Percentiles rank a stretch among this genome's conserved stretches.
Evolutionary conservation across 495 filamentous ascomycete species (phyloP).

Genomic region (Achaetomiella virescens): DNA sequence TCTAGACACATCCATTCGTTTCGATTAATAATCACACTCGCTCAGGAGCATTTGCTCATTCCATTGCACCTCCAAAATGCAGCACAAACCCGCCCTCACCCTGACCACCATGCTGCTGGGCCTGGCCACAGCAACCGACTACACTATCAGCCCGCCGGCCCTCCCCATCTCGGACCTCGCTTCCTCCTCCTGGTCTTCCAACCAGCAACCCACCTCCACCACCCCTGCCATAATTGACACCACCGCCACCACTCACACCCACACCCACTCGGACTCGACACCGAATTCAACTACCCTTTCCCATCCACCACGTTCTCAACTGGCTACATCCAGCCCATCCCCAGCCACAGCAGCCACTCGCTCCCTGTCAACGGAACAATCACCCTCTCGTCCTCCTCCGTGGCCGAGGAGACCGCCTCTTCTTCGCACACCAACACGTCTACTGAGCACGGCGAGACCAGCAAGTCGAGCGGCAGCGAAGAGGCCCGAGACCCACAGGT

Average conservation of each 20-base stretch:
- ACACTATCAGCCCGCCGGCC: background rate
- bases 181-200: background rate
- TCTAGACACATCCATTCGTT: no score
- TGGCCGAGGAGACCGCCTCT: no score
- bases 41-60: background rate
- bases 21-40: background rate
- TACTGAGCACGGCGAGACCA: background rate
- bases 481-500: background rate
- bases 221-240: background rate
- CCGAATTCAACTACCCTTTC: background rate
- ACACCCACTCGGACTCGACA: no score
- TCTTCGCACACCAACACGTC: background rate
- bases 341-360: background rate
- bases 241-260: background rate
- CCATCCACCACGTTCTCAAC: no score
- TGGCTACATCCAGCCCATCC: no score
- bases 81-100: constrained; percentile 21
- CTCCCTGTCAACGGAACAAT: no score
- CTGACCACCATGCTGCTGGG: constrained; percentile 19
- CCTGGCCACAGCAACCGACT: constrained; percentile 10
- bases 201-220: background rate
- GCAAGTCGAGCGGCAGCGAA: background rate
- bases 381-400: no score
- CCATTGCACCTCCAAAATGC: constrained; percentile 28
- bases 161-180: background rate